These are phyloP conservation scores for Diplocarpon mali DNA, from an alignment of 2,329 filamentous ascomycete genomes.

Conservation along the genomic window DNA sequence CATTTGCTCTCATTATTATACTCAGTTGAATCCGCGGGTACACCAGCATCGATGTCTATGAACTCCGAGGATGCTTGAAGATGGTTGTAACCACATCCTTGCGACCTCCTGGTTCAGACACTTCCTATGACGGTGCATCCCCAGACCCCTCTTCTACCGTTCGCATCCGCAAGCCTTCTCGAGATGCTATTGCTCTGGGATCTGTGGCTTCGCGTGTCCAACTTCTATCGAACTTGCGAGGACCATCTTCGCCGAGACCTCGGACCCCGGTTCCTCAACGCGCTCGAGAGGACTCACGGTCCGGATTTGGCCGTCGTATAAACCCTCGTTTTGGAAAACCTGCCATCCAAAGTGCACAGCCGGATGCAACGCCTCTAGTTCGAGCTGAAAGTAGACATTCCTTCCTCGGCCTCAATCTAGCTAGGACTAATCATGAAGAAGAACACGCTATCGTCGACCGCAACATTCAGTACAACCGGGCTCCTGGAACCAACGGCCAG, in stretches of 20 bases:
- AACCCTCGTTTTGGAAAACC: conserved; percentile 18
- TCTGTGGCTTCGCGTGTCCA: conserved; percentile 28
- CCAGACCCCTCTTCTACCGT: background rate
- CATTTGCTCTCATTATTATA: conserved; percentile 7
- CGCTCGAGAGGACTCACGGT: conserved; percentile 17
- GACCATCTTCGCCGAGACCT: conserved; percentile 14
- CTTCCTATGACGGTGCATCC: background rate
- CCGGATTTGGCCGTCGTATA: conserved; percentile 27
- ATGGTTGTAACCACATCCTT: conserved; percentile 1
- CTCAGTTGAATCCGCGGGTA: background rate
- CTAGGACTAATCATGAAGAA: conserved; percentile 20
- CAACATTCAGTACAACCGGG: conserved; percentile 5
- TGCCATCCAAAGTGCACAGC: conserved; percentile 19
- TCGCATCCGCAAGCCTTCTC: conserved; percentile 4
- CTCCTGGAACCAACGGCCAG: conserved; percentile 10
- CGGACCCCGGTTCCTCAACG: conserved; percentile 20
- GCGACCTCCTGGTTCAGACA: background rate
- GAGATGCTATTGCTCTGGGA: conserved; percentile 24
- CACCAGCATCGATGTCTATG: conserved; percentile 4
- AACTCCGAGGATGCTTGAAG: background rate
- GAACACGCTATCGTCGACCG: conserved; percentile 16
- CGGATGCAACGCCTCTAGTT: conserved; percentile 20
- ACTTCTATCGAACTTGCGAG: conserved; percentile 25
- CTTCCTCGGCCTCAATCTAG: conserved; percentile 20
- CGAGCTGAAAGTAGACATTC: conserved; percentile 23